Percentiles rank a stretch among this genome's conserved stretches.
Evolutionary conservation across 2,329 filamentous ascomycete genomes (phyloP).

Genomic region (Penicillium sp.): DNA sequence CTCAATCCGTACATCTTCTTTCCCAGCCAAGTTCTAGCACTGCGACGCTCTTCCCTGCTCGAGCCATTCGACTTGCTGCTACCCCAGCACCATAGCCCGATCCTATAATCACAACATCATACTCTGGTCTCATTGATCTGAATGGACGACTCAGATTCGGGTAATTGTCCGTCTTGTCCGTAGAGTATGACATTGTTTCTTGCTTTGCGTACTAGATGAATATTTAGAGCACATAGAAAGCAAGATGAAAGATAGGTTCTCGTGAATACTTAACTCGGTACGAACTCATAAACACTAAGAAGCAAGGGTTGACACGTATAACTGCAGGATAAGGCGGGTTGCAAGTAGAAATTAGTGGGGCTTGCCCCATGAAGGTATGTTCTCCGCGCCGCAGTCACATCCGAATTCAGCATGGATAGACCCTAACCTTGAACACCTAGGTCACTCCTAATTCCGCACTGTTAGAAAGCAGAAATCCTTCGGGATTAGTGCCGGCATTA

Average conservation of each 20-base stretch:
- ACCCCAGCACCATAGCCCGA: slow-evolving; percentile 68
- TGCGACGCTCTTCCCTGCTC: slow-evolving; percentile 60
- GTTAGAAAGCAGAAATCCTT: neutral
- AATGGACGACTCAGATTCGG: slow-evolving; percentile 7
- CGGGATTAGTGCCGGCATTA: neutral
- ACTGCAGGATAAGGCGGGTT: neutral
- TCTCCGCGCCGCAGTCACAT: neutral
- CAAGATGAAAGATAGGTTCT: neutral
- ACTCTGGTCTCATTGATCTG: slow-evolving; percentile 31
- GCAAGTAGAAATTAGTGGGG: neutral
- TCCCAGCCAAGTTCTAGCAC: slow-evolving; percentile 64
- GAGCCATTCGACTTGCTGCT: slow-evolving; percentile 63
- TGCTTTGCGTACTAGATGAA: neutral
- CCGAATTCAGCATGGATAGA: neutral
- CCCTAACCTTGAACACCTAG: neutral
- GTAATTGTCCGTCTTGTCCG: slow-evolving; percentile 4
- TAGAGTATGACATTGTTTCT: slow-evolving; percentile 1
- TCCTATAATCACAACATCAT: slow-evolving; percentile 66
- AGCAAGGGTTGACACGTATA: neutral
- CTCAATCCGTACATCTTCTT: slow-evolving; percentile 50
- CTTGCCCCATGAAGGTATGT: neutral
- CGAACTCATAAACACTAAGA: neutral
- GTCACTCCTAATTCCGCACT: no score
- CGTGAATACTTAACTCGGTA: neutral
- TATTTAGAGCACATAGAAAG: neutral